These are phyloP conservation scores for Tillandsia leiboldiana DNA, from an alignment of 176 grass and related monocot genomes.

Conservation along the genomic window DNA sequence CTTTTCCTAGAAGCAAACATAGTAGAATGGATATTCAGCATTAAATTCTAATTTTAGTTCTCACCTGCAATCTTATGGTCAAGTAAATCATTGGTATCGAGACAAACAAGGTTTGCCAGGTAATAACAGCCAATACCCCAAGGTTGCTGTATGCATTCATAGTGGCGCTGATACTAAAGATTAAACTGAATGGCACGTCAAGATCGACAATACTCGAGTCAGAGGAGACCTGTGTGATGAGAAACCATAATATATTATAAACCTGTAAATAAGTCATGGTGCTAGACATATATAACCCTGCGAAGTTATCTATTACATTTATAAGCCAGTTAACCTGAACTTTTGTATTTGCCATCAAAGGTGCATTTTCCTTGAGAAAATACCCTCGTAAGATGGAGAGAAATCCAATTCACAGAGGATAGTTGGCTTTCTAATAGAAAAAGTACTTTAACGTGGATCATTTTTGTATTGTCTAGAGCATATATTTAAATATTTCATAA, in stretches of 20 bases:
- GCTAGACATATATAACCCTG: no score
- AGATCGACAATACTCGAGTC: conserved; percentile 35
- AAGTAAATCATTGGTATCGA: conserved; percentile 22
- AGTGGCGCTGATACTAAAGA: conserved; percentile 31
- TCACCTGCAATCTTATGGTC: conserved; percentile 21
- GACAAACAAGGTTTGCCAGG: conserved; percentile 39
- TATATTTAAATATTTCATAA: background rate
- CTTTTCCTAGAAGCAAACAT: background rate
- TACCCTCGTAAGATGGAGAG: no score
- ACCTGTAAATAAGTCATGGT: background rate
- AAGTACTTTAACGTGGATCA: background rate
- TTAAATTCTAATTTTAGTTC: background rate
- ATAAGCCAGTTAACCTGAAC: no score
- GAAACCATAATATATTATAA: background rate
- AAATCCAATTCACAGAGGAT: no score
- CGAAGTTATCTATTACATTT: no score
- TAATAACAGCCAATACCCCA: conserved; percentile 24
- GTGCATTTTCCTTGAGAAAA: no score
- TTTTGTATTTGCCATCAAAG: no score
- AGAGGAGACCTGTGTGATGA: conserved; percentile 32
- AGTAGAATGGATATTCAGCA: background rate
- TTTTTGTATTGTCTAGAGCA: background rate
- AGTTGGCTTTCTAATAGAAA: background rate
- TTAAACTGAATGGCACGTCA: conserved; percentile 31
- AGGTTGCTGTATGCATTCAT: conserved; percentile 24